Conservation (phyloP, 306 rosid species). For the Hippophae gyantsensis region DNA sequence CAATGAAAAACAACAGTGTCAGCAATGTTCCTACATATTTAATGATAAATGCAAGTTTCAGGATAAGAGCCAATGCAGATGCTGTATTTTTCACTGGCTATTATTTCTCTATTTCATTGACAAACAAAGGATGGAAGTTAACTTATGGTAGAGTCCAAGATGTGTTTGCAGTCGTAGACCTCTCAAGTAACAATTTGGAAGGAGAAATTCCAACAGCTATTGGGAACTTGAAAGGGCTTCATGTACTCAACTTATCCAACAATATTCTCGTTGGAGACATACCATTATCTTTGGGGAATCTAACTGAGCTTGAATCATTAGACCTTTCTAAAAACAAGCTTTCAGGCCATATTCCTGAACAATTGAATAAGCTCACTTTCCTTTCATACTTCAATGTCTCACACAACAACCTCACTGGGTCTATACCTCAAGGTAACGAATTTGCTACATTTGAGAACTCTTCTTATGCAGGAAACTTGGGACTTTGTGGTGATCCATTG, state of each 20-base stretch:
- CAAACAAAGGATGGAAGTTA: neutral
- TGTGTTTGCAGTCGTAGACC: neutral
- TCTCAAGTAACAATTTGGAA: neutral
- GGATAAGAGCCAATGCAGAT: too few species aligned
- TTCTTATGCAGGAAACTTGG: conserved; percentile 2
- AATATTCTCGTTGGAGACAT: neutral
- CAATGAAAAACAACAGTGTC: neutral
- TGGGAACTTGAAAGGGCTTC: neutral
- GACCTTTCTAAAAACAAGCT: neutral
- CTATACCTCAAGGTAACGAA: conserved; percentile 1
- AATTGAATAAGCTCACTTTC: neutral
- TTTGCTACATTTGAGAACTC: neutral
- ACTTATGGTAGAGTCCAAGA: neutral
- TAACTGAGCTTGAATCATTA: neutral
- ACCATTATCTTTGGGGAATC: neutral
- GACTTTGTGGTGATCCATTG: neutral
- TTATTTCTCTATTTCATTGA: neutral
- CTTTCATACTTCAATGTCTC: conserved; percentile 1
- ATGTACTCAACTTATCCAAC: neutral
- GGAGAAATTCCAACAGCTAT: neutral
- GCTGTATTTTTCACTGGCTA: too few species aligned
- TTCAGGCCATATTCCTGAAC: neutral
- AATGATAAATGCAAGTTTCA: too few species aligned
- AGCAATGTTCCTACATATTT: neutral
- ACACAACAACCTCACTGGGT: neutral